Base-by-base conservation (phyloP, 768 basidiomycete genomes). In the Sporobolomyces pararoseus region DNA sequence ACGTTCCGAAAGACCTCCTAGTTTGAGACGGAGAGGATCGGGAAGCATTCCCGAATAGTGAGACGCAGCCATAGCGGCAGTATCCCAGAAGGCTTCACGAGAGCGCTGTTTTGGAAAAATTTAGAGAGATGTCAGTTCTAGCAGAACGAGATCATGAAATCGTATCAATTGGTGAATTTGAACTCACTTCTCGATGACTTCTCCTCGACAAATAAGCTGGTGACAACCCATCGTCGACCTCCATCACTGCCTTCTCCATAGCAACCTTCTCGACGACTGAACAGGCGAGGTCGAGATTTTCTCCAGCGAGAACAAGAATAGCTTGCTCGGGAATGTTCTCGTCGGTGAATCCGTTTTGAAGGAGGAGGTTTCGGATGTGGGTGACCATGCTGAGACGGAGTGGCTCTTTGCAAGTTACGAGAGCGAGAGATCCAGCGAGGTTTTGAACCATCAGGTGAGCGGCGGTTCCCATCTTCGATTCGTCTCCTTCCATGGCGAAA, bases 401-500 rank as follows among this genome's bases (percentile, higher is more conserved):
- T 2, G 95, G 94, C 76, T 99, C 96, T 79, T 97, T 98, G 84
- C 95, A 98, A 23, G 96, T 98, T 21, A 99, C 96, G 63, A 97
- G 82, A 31, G 96, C 96, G 55, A 99, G 85, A 75, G 90, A 94
- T 47, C 95, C 94, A 21, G 96, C 96, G 60, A 99, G 85, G 78
- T 92, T 95, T 80, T 92, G 91, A 2, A 93, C 94, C 94, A 97
- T 98, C 42, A 92, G 79, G 79, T 96, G 92, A 17, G 90, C 92
- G 31, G 96, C 91, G 76, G 88, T 88, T 39, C 91, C 88, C 76
- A 99, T 80, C 79, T 90, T 94, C 58, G 89, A 87, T 76, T 98
- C 93, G 76, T 89, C 90, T 31, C 87, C 82, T 72, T 99, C 96
- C 59, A 90, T 91, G 4, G 89, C 92, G 73, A 94, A 99, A 79